Base-by-base conservation (phyloP, 75 land plant species). In the Pinus albicaulis region DNA sequence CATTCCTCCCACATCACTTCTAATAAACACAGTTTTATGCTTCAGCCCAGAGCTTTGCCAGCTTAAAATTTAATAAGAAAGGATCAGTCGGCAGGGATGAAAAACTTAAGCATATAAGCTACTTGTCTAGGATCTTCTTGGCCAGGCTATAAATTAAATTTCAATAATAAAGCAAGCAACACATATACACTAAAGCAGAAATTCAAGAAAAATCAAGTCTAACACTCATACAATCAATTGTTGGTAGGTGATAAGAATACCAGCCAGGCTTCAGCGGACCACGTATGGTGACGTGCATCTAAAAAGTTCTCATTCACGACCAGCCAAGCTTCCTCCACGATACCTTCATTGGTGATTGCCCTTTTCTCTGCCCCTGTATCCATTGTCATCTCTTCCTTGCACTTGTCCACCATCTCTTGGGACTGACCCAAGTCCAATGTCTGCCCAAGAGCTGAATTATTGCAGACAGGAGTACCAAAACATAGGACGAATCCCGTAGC, bases 301-400 rank as follows among this genome's bases (percentile, higher is more conserved):
- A 96, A 82, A 80, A 92, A 96, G 65, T 84, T 83, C 12, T 92
- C 95, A 71, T 92, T 87, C 25, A 96, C 95, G 55, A 96, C 83
- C 72, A 85, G 74, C 99, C 99, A 96, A 55, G 98, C 99, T 77
- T 94, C 98, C 77, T 90, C 86, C 60, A 96, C 98, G 26, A 96
- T 86, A 17, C 62, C 94, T 59, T 96, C 95, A 48, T 96, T 87
- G 3, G 91, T 86, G 24, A 88, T 78, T 24, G 72, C 17, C 23
- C 61, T 77, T 5, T 79, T 69, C 19, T 73, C 55, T 22, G 22
- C n/a, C 34, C 56, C 72, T 23, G 14, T 57, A 55, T 44, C 76
- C 48, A 2, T 53, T 4, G 23, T 19, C 19, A 77, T 80, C 16
- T 62, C 83, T 72, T 85, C 78, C 4, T 24, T 63, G 44, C 74